These are phyloP conservation scores for Nemania sp. DNA, from an alignment of 2,329 filamentous ascomycete species.

Conservation along the genomic window DNA sequence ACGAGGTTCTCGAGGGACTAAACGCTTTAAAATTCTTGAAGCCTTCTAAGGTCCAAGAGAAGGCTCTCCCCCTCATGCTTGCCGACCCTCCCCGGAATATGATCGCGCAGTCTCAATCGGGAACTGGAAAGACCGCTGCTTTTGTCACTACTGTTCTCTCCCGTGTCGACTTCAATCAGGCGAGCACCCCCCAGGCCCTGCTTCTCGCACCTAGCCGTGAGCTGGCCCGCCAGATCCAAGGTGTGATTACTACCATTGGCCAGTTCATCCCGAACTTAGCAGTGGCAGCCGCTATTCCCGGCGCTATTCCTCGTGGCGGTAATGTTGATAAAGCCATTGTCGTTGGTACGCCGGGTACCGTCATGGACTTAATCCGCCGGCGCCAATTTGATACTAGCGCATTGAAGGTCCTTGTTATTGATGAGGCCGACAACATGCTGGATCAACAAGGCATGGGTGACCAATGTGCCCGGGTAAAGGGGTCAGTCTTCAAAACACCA, in stretches of 20 bases:
- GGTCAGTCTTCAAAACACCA: constrained; percentile 64
- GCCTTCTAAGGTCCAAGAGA: constrained; percentile 98
- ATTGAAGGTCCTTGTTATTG: constrained; percentile 87
- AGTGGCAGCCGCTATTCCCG: constrained; percentile 85
- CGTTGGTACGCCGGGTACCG: constrained; percentile 93
- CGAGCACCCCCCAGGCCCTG: constrained; percentile 82
- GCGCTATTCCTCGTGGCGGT: constrained; percentile 75
- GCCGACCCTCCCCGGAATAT: constrained; percentile 89
- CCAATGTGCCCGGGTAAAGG: constrained; percentile 91
- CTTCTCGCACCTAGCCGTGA: constrained; percentile 93
- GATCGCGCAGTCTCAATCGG: constrained; percentile 99
- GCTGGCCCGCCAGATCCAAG: constrained; percentile 92
- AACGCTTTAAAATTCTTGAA: constrained; percentile 88
- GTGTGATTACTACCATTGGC: constrained; percentile 86
- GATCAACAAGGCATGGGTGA: constrained; percentile 95
- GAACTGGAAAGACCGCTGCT: constrained; percentile 96
- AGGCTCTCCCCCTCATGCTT: constrained; percentile 89
- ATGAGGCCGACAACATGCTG: constrained; percentile 99
- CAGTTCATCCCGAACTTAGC: constrained; percentile 81
- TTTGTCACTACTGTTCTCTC: constrained; percentile 94
- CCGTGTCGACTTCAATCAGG: constrained; percentile 79
- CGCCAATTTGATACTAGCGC: constrained; percentile 77
- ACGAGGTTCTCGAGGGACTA: constrained; percentile 76
- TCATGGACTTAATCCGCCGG: constrained; percentile 85
- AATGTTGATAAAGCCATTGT: constrained; percentile 82